phyloP scores from a whole-genome alignment of 129 eudicot species.

The Centaurea solstitialis region DNA sequence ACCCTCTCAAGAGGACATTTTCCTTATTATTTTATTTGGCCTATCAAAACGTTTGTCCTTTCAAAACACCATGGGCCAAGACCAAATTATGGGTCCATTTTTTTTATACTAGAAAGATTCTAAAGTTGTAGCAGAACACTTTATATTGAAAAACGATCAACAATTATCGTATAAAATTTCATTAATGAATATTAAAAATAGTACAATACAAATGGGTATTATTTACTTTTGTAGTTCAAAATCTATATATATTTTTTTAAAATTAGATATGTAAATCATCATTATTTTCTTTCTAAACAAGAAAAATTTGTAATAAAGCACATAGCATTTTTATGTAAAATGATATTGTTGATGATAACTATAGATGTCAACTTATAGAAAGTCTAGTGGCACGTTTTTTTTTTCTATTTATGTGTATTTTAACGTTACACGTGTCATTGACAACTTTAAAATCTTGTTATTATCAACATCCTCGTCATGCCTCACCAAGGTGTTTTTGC shows the following conservation, averaged over 20 bases:
- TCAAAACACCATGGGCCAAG: not conserved
- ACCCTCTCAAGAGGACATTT: not conserved
- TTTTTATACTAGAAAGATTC: conserved; percentile 1
- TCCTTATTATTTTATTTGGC: not conserved
- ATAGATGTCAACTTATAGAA: not conserved
- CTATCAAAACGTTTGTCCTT: not conserved
- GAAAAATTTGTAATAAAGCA: no score
- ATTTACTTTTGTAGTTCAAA: no score
- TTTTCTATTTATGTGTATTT: not conserved
- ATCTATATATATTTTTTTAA: no score
- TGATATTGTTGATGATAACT: not conserved
- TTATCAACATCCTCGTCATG: conserved; percentile 13
- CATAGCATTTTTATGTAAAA: no score
- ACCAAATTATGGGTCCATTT: not conserved
- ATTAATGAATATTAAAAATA: not conserved
- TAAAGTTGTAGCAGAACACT: conserved; percentile 10
- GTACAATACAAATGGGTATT: not conserved
- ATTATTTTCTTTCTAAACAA: not conserved
- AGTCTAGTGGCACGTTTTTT: not conserved
- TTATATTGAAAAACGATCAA: not conserved
- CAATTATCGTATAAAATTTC: no score
- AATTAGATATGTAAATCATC: not conserved
- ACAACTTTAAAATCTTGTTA: conserved; percentile 9
- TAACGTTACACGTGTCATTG: not conserved
- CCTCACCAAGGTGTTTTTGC: conserved; percentile 18